Percentiles rank a stretch among this genome's conserved stretches.
Conservation (phyloP, 306 rosid species). For the Cicer yamashitae region DNA sequence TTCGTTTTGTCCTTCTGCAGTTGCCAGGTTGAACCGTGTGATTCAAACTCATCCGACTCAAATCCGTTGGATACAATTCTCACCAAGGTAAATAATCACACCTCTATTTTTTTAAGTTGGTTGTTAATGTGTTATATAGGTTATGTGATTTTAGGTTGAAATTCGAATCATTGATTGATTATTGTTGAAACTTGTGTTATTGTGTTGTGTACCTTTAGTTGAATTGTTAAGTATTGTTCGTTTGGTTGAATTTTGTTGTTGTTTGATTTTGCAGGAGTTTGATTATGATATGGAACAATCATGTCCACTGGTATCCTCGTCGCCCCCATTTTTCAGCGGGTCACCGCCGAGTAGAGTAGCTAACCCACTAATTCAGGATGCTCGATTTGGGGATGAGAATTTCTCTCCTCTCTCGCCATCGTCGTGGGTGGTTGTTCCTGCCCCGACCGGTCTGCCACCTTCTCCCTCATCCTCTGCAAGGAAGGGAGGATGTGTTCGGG, state of each 20-base stretch:
- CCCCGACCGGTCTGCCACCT: constrained; percentile 50
- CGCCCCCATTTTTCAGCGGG: constrained; percentile 94
- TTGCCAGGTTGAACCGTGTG: constrained; percentile 68
- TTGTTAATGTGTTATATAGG: background rate
- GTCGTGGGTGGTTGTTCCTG: constrained; percentile 48
- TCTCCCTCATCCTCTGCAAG: constrained; percentile 68
- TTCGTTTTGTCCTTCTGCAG: constrained; percentile 49
- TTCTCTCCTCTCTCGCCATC: constrained; percentile 50
- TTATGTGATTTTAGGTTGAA: background rate
- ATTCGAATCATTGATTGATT: background rate
- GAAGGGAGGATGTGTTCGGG: constrained; percentile 77
- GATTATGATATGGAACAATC: constrained; percentile 67
- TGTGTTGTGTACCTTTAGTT: background rate
- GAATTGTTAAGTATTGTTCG: background rate
- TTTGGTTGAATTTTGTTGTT: background rate
- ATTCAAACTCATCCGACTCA: constrained; percentile 61
- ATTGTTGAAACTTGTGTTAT: background rate
- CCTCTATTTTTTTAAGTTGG: background rate
- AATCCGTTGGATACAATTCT: constrained; percentile 76
- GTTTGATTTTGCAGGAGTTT: constrained; percentile 61
- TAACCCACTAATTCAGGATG: constrained; percentile 93
- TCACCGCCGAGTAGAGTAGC: constrained; percentile 98
- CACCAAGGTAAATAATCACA: constrained; percentile 58
- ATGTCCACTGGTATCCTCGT: constrained; percentile 61
- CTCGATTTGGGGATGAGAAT: constrained; percentile 83